phyloP scores from a whole-genome alignment of 768 basidiomycete species.

The Kwoniella heveanensis region DNA sequence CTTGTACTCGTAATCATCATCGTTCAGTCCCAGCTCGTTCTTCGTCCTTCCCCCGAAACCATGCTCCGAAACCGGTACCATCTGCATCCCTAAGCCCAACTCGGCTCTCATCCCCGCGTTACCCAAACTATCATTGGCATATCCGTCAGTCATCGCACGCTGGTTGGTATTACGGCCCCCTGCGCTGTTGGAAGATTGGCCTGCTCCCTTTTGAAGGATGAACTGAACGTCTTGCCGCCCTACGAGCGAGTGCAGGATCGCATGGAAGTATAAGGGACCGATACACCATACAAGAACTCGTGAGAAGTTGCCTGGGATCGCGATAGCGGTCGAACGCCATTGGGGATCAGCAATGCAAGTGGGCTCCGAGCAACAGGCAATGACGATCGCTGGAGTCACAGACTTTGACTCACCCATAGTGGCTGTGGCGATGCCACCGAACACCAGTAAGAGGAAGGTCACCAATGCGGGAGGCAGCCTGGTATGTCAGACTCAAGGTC shows the following conservation, averaged over 20 bases:
- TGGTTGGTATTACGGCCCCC: too few species aligned
- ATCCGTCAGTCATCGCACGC: too few species aligned
- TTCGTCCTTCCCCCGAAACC: background rate
- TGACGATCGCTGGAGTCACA: too few species aligned
- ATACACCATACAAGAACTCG: constrained; percentile 14
- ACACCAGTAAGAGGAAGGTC: constrained; percentile 1
- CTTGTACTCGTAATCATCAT: background rate
- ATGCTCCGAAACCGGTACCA: background rate
- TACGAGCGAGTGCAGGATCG: constrained; percentile 20
- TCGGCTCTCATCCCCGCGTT: background rate
- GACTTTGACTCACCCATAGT: constrained; percentile 18
- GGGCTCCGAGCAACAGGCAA: too few species aligned
- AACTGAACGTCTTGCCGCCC: constrained; percentile 17
- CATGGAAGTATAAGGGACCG: constrained; percentile 23
- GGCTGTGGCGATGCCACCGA: constrained; percentile 8
- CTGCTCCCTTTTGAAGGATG: constrained; percentile 7
- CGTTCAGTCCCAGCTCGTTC: background rate
- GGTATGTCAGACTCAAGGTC: background rate
- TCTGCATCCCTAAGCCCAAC: background rate
- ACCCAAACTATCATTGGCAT: background rate
- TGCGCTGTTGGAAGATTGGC: background rate
- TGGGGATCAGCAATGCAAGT: too few species aligned
- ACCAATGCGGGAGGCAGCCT: constrained; percentile 10
- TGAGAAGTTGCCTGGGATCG: constrained; percentile 16
- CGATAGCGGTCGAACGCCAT: too few species aligned